Evolutionary conservation across 2,329 filamentous ascomycete genomes (phyloP), one percentile per base, ranked within the genome.

Genomic region (Dothistroma pini): DNA sequence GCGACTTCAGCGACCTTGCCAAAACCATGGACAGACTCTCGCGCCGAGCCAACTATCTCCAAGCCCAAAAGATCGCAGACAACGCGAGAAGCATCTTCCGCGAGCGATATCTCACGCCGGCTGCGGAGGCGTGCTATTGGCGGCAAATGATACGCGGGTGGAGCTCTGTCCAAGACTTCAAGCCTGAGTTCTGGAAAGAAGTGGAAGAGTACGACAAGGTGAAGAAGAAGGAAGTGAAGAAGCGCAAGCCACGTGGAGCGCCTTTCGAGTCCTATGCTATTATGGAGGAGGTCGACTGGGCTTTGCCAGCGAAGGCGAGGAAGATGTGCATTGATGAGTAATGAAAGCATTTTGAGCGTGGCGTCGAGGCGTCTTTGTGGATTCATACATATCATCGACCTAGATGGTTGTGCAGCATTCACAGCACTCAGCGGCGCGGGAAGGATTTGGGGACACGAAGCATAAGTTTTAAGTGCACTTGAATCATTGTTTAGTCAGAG

Each of bases 121-220:
- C 70, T 2, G 70, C 70, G 4, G 68, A 70, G 49, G 64, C 69
- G 12, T 72, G 70, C 54, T 74, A 74, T 48, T 74, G 71, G 71
- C 63, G 71, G 31, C 57, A 61, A n/a, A 50, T 74, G 53, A 65
- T 73, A 10, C 58, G 67, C 10, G 68, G 61, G 2, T 73, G 71
- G 71, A 61, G 87, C 89, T 89, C 57, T 10, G 53, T 69, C 41
- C 68, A 70, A 55, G 63, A 57, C 4, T 71, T 70, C 51, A 58
- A 66, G 49, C 67, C 68, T 9, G 49, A 68, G 35, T 63, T 68
- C 35, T 70, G 68, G 66, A 57, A 51, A 3, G 65, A 67, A 48
- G 59, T 62, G 11, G 56, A 61, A 41, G 62, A 68, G 29, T 64
- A 58, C 38, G 63, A 63, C 12, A 61, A 64, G 54, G 62, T 63